Percentiles rank a stretch among this genome's conserved stretches.
These are phyloP conservation scores for Cercophora newfieldiana DNA, from an alignment of 495 filamentous ascomycete genomes.

Conservation along the genomic window DNA sequence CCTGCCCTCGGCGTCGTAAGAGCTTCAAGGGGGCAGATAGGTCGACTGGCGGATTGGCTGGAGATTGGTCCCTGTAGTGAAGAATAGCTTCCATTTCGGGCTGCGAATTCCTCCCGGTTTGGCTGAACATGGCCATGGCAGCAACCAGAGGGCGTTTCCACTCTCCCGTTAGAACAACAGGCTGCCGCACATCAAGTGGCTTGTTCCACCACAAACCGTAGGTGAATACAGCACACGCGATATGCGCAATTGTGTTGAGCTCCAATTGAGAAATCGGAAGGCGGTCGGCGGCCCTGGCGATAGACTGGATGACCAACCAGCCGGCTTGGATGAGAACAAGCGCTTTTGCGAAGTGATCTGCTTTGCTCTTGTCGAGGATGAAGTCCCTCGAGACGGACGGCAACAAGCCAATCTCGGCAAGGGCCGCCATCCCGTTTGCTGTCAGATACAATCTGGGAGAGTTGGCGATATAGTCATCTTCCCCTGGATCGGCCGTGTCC, in stretches of 20 bases:
- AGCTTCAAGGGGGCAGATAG: neutral
- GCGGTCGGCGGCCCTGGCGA: neutral
- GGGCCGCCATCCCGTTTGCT: neutral
- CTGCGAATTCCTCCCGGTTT: neutral
- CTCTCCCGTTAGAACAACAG: neutral
- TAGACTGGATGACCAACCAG: neutral
- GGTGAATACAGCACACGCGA: neutral
- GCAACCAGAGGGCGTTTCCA: neutral
- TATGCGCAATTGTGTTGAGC: neutral
- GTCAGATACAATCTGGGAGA: neutral
- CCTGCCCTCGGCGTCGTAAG: neutral
- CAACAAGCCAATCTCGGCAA: neutral
- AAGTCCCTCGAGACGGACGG: neutral
- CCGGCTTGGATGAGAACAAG: neutral
- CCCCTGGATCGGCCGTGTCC: neutral
- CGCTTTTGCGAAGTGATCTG: neutral
- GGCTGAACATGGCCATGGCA: neutral
- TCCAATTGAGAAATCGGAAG: neutral
- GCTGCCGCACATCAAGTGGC: neutral
- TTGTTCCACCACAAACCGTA: neutral
- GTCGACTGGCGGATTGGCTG: neutral
- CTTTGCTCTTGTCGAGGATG: slow-evolving; percentile 1
- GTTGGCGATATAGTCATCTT: neutral
- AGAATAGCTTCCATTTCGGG: neutral
- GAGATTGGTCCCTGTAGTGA: neutral